Percentiles rank a stretch among this genome's conserved stretches.
These are phyloP conservation scores for Colletotrichum tabaci DNA, from an alignment of 2,329 filamentous ascomycete species.

Conservation along the genomic window DNA sequence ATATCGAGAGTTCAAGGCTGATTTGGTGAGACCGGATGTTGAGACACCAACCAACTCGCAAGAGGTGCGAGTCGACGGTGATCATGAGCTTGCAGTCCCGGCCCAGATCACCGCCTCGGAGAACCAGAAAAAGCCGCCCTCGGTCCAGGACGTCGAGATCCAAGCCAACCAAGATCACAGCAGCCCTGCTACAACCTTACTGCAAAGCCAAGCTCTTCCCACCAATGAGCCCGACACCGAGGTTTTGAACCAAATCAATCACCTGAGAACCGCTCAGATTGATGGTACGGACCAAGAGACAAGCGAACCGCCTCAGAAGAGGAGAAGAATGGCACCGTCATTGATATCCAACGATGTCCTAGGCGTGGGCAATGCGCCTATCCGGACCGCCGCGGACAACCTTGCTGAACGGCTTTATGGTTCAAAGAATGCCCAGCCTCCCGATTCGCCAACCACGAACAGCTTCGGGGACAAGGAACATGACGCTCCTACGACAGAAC, in stretches of 20 bases:
- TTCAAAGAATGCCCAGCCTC: background rate
- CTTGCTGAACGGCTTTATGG: slow-evolving; percentile 4
- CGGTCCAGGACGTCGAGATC: background rate
- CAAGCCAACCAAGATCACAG: slow-evolving; percentile 27
- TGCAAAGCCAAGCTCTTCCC: background rate
- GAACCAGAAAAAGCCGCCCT: background rate
- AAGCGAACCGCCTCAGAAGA: slow-evolving; percentile 47
- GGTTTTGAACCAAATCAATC: background rate
- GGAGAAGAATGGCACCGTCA: slow-evolving; percentile 48
- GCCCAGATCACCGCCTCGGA: background rate
- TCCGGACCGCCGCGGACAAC: slow-evolving; percentile 31
- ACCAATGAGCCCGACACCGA: background rate
- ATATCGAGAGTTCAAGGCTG: slow-evolving; percentile 39
- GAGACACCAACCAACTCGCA: slow-evolving; percentile 10
- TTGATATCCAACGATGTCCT: slow-evolving; percentile 41
- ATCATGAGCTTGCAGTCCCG: background rate
- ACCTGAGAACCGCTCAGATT: no score
- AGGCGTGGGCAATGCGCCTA: slow-evolving; percentile 38
- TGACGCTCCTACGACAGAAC: slow-evolving; percentile 43
- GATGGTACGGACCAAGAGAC: background rate
- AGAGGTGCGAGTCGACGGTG: slow-evolving; percentile 6
- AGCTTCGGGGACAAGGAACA: background rate
- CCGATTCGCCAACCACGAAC: background rate
- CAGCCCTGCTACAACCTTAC: no score
- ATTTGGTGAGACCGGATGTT: background rate